Evolutionary conservation across 805 yeast species (phyloP).

Genomic region (Wickerhamomyces rabaulensis): DNA sequence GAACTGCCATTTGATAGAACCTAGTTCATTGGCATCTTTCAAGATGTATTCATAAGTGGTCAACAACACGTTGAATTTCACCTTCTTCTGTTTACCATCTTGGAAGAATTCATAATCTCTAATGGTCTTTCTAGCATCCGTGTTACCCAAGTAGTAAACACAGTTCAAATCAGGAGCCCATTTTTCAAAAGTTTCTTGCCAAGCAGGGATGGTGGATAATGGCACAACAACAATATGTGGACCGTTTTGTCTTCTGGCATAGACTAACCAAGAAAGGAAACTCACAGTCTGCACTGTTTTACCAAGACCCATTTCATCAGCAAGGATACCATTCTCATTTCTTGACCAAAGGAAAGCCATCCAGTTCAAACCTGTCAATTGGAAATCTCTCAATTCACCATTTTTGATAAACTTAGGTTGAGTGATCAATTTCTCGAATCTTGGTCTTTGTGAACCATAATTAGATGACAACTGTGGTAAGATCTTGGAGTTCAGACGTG

Average conservation of each 20-base stretch:
- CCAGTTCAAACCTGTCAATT: constrained; percentile 97
- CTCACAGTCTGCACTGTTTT: constrained; percentile 97
- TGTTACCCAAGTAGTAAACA: constrained; percentile 89
- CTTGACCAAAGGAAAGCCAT: constrained; percentile 99
- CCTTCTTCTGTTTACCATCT: constrained; percentile 38
- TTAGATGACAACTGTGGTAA: constrained; percentile 75
- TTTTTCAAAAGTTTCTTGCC: constrained; percentile 97
- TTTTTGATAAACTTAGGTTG: constrained; percentile 90
- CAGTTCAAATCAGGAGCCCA: constrained; percentile 98
- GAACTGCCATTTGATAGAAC: constrained; percentile 88
- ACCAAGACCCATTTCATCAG: constrained; percentile 99
- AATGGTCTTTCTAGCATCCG: constrained; percentile 74
- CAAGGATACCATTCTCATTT: constrained; percentile 93
- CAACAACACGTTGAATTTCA: constrained; percentile 84
- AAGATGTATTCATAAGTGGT: constrained; percentile 96
- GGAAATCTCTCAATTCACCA: constrained; percentile 94
- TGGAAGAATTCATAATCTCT: constrained; percentile 83
- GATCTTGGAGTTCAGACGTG: constrained; percentile 75
- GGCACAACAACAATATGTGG: constrained; percentile 98
- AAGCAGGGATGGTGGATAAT: constrained; percentile 90
- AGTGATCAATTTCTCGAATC: constrained; percentile 75
- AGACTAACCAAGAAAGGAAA: constrained; percentile 89
- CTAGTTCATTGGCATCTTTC: constrained; percentile 79
- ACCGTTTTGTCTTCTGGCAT: constrained; percentile 94
- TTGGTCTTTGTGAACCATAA: constrained; percentile 73